Base-by-base conservation (phyloP, 768 basidiomycete genomes). In the Trametes villosa region DNA sequence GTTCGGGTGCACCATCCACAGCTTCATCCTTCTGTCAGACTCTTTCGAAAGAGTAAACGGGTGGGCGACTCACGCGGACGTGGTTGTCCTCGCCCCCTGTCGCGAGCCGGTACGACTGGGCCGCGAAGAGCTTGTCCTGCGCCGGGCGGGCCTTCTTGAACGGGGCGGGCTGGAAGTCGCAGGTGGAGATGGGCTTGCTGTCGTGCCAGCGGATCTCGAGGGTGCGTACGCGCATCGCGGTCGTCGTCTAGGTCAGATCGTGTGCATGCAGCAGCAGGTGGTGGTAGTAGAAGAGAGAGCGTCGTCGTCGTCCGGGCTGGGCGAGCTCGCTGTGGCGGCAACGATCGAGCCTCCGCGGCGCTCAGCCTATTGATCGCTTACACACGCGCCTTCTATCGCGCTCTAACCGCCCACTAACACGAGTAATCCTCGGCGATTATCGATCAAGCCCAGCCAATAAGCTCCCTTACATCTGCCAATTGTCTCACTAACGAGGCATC, bases 161-260 rank as follows among this genome's bases (percentile, higher is more conserved):
- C 1, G 90, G 78, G 31, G 87, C 72, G 20, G 93, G 89, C 71
- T 98, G 97, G 71, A 97, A 97, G 80, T 99, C 97, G 74, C 92
- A 94, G 17, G 94, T 92, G 44, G 94, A 96, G 75, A 99, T 96
- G 45, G 94, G 94, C 71, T 93, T 93, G 74, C 83, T 87, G 79
- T 95, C 94, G 81, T 97, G 94, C 94, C 94, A 97, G 65, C 95
- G 84, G 71, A 97, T 97, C 78, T 96, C 94, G 45, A 96, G 84
- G 4, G 93, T 94, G 60, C 91, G 84, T 73, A 91, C 92, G 62
- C 92, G 88, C 92, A 95, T 95, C 18, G 27, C 17, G n/a, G n/a
- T n/a, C n/a, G n/a, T n/a, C n/a, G n/a, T 63, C 40, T 26, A 6
- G 30, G 41, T 17, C 27, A 44, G 11, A 20, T 26, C 24, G 27